Evolutionary conservation across 257 asterid genomes (phyloP), one percentile per base, ranked within the genome.

Genomic region (Echium plantagineum): DNA sequence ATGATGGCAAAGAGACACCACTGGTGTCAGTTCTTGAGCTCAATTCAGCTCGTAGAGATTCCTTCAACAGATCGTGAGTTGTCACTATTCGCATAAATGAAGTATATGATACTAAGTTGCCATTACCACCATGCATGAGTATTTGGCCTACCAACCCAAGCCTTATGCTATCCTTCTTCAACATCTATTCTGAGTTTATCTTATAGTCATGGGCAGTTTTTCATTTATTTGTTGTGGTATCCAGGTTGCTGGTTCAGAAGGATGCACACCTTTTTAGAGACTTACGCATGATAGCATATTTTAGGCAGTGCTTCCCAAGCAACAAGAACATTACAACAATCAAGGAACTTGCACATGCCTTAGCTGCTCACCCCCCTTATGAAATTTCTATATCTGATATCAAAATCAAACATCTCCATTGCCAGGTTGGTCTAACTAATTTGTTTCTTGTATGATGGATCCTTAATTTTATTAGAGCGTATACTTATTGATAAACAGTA

Each of bases 271-370:
- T 28, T 28, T 28, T 28, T 6, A 28, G 32, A 28, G 32, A 28
- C 32, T 28, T 28, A 28, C 32, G 32, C 32, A 28, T 28, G 32
- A 85, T 88, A 81, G 88, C 93, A 60, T 91, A 91, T 83, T 91
- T 91, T 69, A 81, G 89, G 68, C 98, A 88, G 60, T 88, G 95
- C 75, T 88, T 91, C 69, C 83, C 94, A 10, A 80, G 81, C 73
- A 82, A 81, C 53, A 55, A 54, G 71, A 52, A 65, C 61, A 70
- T 86, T 74, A 70, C 85, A 52, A 81, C 86, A 9, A 79, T 81
- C 67, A 85, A 84, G 76, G 96, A 91, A 77, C 94, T 91, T 57
- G 87, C 95, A 64, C 81, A 56, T 66, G 94, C 95, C 53, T 76
- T 91, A 72, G 80, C 90, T 66, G 78, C 90, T 60, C 90, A 65